Evolutionary conservation across 257 asterid species (phyloP).

Genomic region (Prunella vulgaris): DNA sequence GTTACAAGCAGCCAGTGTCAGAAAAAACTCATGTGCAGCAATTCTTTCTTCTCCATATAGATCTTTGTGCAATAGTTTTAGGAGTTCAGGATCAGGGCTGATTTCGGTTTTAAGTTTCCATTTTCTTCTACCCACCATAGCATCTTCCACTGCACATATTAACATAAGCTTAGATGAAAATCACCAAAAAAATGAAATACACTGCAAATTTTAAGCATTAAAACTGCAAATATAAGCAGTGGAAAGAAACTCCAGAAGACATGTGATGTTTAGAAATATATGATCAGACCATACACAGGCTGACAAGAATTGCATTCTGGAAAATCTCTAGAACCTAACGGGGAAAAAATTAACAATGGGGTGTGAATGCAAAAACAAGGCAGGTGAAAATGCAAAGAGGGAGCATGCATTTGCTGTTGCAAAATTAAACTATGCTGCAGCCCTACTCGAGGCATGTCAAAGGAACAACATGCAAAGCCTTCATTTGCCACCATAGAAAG

Average conservation of each 20-base stretch:
- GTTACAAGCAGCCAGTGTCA: slow-evolving; percentile 92
- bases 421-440: neutral
- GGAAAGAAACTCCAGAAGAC: slow-evolving; percentile 6
- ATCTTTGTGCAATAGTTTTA: slow-evolving; percentile 64
- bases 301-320: neutral
- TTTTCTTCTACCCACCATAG: slow-evolving; percentile 32
- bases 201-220: too few species aligned
- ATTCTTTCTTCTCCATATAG: slow-evolving; percentile 59
- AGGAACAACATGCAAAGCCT: neutral
- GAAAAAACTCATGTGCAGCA: slow-evolving; percentile 82
- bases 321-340: slow-evolving; percentile 4
- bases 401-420: neutral
- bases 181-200: neutral
- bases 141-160: slow-evolving; percentile 44
- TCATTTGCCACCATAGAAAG: slow-evolving; percentile 1
- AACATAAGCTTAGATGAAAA: neutral
- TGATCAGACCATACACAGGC: neutral
- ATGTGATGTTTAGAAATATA: neutral
- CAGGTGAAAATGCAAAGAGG: neutral
- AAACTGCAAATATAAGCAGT: neutral
- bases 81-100: slow-evolving; percentile 60
- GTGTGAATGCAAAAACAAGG: neutral
- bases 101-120: slow-evolving; percentile 81
- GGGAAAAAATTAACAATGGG: neutral
- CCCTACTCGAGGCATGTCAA: neutral